phyloP scores from a whole-genome alignment of 1,284 basidiomycete species.

The Caloboletus firmus region DNA sequence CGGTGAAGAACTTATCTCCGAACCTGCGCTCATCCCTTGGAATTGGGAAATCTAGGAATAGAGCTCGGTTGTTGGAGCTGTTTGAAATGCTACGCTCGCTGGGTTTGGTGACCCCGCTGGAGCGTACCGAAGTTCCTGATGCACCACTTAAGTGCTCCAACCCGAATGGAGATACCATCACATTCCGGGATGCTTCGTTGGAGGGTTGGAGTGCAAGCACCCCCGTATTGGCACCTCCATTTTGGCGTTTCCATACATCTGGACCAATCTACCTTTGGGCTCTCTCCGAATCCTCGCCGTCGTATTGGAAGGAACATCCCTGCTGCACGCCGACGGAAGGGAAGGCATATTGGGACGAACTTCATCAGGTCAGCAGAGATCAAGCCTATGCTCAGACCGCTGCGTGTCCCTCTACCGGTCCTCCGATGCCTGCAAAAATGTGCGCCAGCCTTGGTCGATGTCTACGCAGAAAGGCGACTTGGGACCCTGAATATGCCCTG shows the following conservation, averaged over 20 bases:
- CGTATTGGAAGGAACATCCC: slow-evolving; percentile 51
- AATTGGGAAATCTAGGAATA: slow-evolving; percentile 55
- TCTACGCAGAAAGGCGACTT: slow-evolving; percentile 55
- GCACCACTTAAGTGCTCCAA: slow-evolving; percentile 47
- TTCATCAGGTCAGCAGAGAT: slow-evolving; percentile 48
- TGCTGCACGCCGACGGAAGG: slow-evolving; percentile 42
- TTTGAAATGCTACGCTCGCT: slow-evolving; percentile 57
- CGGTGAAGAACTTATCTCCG: slow-evolving; percentile 51
- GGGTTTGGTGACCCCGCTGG: slow-evolving; percentile 55
- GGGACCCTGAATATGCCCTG: slow-evolving; percentile 58
- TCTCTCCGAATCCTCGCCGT: slow-evolving; percentile 49
- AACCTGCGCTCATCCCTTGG: slow-evolving; percentile 51
- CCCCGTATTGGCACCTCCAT: slow-evolving; percentile 48
- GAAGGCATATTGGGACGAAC: slow-evolving; percentile 54
- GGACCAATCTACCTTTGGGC: slow-evolving; percentile 62
- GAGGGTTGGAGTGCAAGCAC: slow-evolving; percentile 47
- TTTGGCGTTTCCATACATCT: slow-evolving; percentile 58
- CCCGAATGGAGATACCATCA: slow-evolving; percentile 41
- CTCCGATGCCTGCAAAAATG: slow-evolving; percentile 26
- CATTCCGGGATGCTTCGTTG: slow-evolving; percentile 47
- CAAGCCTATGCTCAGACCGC: slow-evolving; percentile 26
- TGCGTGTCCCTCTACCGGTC: slow-evolving; percentile 17
- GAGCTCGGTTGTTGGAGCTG: slow-evolving; percentile 58
- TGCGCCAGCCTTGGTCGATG: slow-evolving; percentile 40
- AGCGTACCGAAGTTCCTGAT: slow-evolving; percentile 40